Evolutionary conservation across 495 filamentous ascomycete species (phyloP).

Genomic region (Viridothelium virens): DNA sequence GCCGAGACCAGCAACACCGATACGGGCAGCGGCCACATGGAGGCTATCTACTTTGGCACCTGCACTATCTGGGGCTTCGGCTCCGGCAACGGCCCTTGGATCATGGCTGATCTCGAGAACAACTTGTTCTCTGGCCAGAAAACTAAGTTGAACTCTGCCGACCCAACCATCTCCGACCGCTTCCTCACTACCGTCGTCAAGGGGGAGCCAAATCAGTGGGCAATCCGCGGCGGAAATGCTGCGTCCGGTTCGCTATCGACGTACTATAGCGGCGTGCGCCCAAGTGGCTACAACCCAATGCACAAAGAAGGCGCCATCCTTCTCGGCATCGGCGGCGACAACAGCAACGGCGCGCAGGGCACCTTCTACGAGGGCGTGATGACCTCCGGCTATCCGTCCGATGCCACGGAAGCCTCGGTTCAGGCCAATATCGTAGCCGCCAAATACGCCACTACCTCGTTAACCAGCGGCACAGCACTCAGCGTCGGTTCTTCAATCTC

Average conservation of each 20-base stretch:
- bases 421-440: slow-evolving; percentile 53
- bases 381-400: slow-evolving; percentile 51
- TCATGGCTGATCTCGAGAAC: slow-evolving; percentile 58
- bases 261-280: slow-evolving; percentile 47
- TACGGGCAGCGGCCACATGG: slow-evolving; percentile 54
- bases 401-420: slow-evolving; percentile 47
- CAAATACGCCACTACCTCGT: slow-evolving; percentile 41
- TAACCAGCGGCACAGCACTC: slow-evolving; percentile 44
- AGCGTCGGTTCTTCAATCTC: slow-evolving; percentile 45
- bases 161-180: slow-evolving; percentile 43
- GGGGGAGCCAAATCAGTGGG: slow-evolving; percentile 45
- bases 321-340: slow-evolving; percentile 52
- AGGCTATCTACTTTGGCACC: slow-evolving; percentile 52
- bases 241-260: slow-evolving; percentile 48
- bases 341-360: slow-evolving; percentile 48
- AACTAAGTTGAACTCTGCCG: slow-evolving; percentile 36
- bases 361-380: slow-evolving; percentile 57
- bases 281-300: slow-evolving; percentile 53
- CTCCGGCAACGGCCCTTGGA: slow-evolving; percentile 48
- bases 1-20: slow-evolving; percentile 48
- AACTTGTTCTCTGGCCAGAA: slow-evolving; percentile 47
- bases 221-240: slow-evolving; percentile 48
- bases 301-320: slow-evolving; percentile 54
- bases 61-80: slow-evolving; percentile 45
- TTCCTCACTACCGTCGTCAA: slow-evolving; percentile 50